A percentile compares a stretch with the other conserved stretches of the same genome.
These are phyloP conservation scores for Teratosphaeria viscida DNA, from an alignment of 2,329 filamentous ascomycete genomes.

Conservation along the genomic window DNA sequence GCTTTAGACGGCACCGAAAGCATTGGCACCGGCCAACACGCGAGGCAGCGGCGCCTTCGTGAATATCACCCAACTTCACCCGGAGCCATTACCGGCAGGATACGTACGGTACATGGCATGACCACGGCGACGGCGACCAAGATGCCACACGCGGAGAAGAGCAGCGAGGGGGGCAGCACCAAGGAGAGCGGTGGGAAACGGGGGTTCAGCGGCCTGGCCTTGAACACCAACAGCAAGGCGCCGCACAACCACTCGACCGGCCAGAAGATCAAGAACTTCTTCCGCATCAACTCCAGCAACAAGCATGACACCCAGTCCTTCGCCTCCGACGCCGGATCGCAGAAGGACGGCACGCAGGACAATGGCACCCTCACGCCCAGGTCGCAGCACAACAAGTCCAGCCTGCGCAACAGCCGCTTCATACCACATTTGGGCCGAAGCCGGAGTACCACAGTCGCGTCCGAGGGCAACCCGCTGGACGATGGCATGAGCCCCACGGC, in stretches of 20 bases:
- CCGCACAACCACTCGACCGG: constrained; percentile 37
- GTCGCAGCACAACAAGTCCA: constrained; percentile 43
- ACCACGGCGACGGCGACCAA: neutral
- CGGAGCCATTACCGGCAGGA: neutral
- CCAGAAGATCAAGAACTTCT: constrained; percentile 59
- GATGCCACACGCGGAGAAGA: constrained; percentile 1
- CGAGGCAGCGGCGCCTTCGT: neutral
- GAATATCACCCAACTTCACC: neutral
- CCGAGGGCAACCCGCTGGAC: constrained; percentile 83
- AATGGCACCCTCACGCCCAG: constrained; percentile 39
- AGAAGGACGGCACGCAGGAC: constrained; percentile 20
- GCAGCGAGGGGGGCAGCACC: neutral
- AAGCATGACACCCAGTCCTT: constrained; percentile 28
- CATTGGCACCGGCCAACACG: neutral
- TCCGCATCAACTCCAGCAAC: constrained; percentile 50
- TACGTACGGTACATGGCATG: neutral
- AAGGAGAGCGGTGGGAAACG: constrained; percentile 26
- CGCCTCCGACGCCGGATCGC: constrained; percentile 24
- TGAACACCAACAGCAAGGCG: constrained; percentile 36
- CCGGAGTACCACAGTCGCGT: constrained; percentile 80
- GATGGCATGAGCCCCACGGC: constrained; percentile 85
- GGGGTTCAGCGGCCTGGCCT: constrained; percentile 37
- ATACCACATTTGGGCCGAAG: constrained; percentile 79
- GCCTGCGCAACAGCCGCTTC: constrained; percentile 77
- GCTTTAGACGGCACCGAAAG: neutral